A percentile compares a stretch with the other conserved stretches of the same genome.
These are phyloP conservation scores for Sugiyamaella chiloensis DNA, from an alignment of 805 yeast species.

Conservation along the genomic window DNA sequence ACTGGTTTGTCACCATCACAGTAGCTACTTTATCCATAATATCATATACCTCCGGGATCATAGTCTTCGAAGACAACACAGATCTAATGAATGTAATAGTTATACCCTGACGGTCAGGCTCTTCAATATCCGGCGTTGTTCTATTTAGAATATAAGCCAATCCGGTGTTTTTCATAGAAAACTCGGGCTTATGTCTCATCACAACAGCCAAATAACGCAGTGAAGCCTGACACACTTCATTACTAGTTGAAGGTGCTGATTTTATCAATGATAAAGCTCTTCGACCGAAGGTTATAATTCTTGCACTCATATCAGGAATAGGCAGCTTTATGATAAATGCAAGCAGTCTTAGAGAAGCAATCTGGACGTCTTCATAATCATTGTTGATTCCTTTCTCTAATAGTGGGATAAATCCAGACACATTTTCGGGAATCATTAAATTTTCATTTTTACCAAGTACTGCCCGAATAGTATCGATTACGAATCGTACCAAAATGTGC, in stretches of 20 bases:
- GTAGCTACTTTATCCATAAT: constrained; percentile 75
- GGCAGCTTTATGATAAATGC: constrained; percentile 59
- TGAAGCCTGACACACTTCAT: constrained; percentile 76
- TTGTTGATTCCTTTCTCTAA: constrained; percentile 58
- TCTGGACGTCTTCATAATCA: constrained; percentile 73
- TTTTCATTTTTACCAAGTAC: constrained; percentile 62
- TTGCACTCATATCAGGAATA: constrained; percentile 48
- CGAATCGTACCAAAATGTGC: constrained; percentile 65
- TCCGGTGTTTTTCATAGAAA: constrained; percentile 66
- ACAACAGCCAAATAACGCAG: constrained; percentile 70
- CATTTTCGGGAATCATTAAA: constrained; percentile 55
- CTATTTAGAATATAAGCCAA: constrained; percentile 68
- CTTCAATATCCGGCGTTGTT: constrained; percentile 82
- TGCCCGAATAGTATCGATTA: constrained; percentile 71
- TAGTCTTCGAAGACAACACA: constrained; percentile 64
- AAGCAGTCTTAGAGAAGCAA: constrained; percentile 63
- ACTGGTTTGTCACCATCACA: constrained; percentile 86
- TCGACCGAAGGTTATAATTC: constrained; percentile 26
- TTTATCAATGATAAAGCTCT: constrained; percentile 52
- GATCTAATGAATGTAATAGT: constrained; percentile 83
- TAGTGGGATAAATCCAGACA: constrained; percentile 73
- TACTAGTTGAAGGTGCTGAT: constrained; percentile 72
- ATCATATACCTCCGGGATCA: constrained; percentile 88
- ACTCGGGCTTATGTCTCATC: constrained; percentile 63
- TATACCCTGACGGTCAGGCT: constrained; percentile 82